phyloP scores from a whole-genome alignment of 2,329 filamentous ascomycete genomes.

The Penicillium occitanis region DNA sequence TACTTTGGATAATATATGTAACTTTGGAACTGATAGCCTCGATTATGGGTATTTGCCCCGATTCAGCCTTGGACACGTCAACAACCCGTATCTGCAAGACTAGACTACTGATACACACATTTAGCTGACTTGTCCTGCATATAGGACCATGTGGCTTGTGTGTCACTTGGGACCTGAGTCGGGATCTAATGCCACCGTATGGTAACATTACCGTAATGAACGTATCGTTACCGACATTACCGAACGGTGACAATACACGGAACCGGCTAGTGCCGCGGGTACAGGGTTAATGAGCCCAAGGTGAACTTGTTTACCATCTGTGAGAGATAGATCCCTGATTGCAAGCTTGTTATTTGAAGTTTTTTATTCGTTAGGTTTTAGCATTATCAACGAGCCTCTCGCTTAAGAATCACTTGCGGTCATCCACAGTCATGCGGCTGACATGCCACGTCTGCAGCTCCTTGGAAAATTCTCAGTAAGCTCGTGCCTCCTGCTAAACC shows the following conservation, averaged over 20 bases:
- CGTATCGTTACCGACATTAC: not conserved
- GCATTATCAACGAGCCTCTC: not conserved
- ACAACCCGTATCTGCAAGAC: not conserved
- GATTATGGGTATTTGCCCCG: not conserved
- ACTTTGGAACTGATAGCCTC: not conserved
- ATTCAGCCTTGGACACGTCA: slow-evolving; percentile 9
- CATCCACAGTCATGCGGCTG: not conserved
- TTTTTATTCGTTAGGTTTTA: slow-evolving; percentile 17
- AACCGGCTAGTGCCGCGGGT: not conserved
- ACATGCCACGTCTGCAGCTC: not conserved
- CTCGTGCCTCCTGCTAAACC: not conserved
- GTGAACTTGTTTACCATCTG: not conserved
- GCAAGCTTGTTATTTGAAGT: not conserved
- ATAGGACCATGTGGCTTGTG: not conserved
- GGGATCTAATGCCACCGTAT: not conserved
- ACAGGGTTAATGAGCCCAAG: not conserved
- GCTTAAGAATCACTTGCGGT: not conserved
- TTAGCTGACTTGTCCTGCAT: not conserved
- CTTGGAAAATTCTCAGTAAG: not conserved
- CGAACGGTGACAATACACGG: not conserved
- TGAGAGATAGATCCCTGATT: not conserved
- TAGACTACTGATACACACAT: not conserved
- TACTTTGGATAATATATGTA: not conserved
- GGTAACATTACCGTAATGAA: not conserved
- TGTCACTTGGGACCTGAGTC: not conserved